These are phyloP conservation scores for Talaromyces funiculosus DNA, from an alignment of 2,329 filamentous ascomycete species.

Conservation along the genomic window DNA sequence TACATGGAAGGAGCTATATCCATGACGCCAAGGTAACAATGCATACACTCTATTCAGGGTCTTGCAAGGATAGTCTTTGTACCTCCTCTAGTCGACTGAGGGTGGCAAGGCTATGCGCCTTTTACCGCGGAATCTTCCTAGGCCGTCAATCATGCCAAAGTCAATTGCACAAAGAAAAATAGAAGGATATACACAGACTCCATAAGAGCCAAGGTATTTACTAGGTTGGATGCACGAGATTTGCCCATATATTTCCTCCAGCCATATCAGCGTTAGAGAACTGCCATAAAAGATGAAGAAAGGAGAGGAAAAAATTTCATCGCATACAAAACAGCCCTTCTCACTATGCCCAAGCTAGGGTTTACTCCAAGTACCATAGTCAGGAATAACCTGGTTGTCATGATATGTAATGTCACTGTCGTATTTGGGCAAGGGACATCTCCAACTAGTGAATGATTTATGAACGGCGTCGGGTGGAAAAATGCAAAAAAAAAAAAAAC, in stretches of 20 bases:
- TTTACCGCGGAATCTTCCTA: not conserved
- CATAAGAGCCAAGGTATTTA: not conserved
- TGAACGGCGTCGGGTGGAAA: not conserved
- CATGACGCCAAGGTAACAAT: not conserved
- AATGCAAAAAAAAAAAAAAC: not conserved
- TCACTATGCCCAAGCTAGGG: not conserved
- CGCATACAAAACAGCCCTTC: not conserved
- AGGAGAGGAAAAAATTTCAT: not conserved
- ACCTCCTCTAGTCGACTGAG: not conserved
- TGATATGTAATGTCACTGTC: not conserved
- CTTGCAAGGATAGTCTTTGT: not conserved
- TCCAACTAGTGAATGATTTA: not conserved
- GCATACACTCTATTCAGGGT: not conserved
- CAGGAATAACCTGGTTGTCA: not conserved
- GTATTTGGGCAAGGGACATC: not conserved
- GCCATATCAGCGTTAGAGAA: not conserved
- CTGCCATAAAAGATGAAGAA: not conserved
- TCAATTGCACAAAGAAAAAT: not conserved
- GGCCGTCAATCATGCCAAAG: not conserved
- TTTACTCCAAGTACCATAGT: not conserved
- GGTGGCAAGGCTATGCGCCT: not conserved
- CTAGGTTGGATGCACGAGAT: not conserved
- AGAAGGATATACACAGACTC: not conserved
- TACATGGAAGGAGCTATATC: not conserved
- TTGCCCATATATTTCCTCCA: not conserved